These are phyloP conservation scores for Macrolepiota fuliginosa DNA, from an alignment of 768 basidiomycete genomes.

Conservation along the genomic window DNA sequence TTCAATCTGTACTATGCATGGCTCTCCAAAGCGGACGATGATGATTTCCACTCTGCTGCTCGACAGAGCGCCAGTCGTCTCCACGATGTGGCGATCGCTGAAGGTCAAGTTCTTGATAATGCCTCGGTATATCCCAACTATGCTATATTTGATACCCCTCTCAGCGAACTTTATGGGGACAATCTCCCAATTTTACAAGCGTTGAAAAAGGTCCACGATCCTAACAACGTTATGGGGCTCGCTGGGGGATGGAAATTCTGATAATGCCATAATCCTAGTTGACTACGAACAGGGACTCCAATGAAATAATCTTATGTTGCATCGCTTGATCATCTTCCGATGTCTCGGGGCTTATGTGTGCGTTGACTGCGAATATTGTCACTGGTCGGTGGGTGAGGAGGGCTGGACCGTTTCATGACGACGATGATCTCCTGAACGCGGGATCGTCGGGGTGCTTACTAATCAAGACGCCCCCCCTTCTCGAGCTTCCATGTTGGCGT, in stretches of 20 bases:
- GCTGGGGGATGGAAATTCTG: constrained; percentile 64
- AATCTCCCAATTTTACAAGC: constrained; percentile 39
- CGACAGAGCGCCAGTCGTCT: constrained; percentile 37
- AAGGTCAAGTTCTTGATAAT: constrained; percentile 36
- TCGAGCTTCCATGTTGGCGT: too few relatives aligned
- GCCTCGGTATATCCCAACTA: constrained; percentile 59
- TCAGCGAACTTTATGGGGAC: constrained; percentile 47
- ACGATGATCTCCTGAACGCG: too few relatives aligned
- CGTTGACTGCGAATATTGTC: too few relatives aligned
- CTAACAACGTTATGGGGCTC: constrained; percentile 58
- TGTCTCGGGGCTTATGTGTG: too few relatives aligned
- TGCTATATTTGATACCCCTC: constrained; percentile 48
- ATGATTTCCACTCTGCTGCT: constrained; percentile 36
- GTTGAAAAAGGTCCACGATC: constrained; percentile 50
- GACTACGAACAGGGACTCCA: too few relatives aligned
- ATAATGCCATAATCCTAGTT: not conserved
- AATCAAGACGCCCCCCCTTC: too few relatives aligned
- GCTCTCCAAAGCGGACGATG: constrained; percentile 35
- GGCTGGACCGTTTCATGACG: too few relatives aligned
- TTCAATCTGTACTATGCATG: constrained; percentile 49
- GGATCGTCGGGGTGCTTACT: too few relatives aligned
- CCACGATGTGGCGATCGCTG: constrained; percentile 31
- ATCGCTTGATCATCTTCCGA: too few relatives aligned
- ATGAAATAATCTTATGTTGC: too few relatives aligned
- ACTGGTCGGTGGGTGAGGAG: too few relatives aligned